phyloP scores from a whole-genome alignment of 2,329 filamentous ascomycete genomes.

The Fusarium setosum region DNA sequence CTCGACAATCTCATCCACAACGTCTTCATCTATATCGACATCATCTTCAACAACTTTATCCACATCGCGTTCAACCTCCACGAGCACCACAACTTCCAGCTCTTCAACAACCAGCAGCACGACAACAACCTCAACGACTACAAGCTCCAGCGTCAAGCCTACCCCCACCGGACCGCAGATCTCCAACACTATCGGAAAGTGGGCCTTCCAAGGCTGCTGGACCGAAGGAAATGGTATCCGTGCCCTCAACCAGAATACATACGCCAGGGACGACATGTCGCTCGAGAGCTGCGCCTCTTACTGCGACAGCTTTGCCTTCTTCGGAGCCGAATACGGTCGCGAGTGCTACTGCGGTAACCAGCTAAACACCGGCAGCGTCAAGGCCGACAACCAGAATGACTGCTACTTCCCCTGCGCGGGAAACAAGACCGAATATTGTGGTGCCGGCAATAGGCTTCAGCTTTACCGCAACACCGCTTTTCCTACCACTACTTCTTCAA shows the following conservation, averaged over 20 bases:
- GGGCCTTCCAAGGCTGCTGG: slow-evolving; percentile 51
- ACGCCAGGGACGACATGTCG: slow-evolving; percentile 49
- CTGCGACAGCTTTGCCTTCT: slow-evolving; percentile 46
- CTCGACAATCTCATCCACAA: not conserved
- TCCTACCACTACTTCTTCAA: slow-evolving; percentile 8
- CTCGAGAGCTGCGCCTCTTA: slow-evolving; percentile 48
- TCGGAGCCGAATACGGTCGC: slow-evolving; percentile 49
- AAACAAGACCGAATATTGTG: slow-evolving; percentile 49
- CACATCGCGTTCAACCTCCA: not conserved
- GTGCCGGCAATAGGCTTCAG: slow-evolving; percentile 47
- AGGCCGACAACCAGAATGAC: slow-evolving; percentile 45
- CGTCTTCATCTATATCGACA: not conserved
- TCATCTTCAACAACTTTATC: not conserved
- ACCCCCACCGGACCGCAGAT: slow-evolving; percentile 40
- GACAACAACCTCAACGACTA: slow-evolving; percentile 36
- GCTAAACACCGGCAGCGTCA: slow-evolving; percentile 42
- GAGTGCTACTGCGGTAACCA: slow-evolving; percentile 54
- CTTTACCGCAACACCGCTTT: slow-evolving; percentile 43
- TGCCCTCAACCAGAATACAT: slow-evolving; percentile 44
- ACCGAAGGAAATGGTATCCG: slow-evolving; percentile 47
- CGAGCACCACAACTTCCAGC: not conserved
- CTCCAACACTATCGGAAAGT: slow-evolving; percentile 42
- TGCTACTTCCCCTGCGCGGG: slow-evolving; percentile 50
- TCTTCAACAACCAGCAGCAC: slow-evolving; percentile 1
- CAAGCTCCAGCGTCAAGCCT: slow-evolving; percentile 26